Evolutionary conservation across 371 early-diverging fungal species (phyloP), one percentile per base, ranked within the genome.

Genomic region (Pancytospora philotis): DNA sequence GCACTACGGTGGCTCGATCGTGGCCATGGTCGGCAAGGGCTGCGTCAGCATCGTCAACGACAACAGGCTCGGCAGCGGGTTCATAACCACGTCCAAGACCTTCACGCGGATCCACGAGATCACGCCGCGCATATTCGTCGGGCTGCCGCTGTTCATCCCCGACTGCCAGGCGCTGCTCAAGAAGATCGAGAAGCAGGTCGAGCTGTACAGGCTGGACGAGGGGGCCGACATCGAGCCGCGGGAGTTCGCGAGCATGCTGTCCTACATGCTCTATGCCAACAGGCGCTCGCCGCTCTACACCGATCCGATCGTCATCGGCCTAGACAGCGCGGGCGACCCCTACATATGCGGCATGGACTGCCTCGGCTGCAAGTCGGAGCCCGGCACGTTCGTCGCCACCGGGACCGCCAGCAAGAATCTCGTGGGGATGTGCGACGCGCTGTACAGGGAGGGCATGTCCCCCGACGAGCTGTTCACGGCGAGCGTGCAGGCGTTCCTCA

Each of bases 11-110:
- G 82, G 80, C 36, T 89, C 92, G 69, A 83, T 96, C 63, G 88
- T 97, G 74, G 97, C 94, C 74, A 95, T 98, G 94, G 86, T 85
- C 49, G 97, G 99, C 77, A 93, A 95, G 81, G 85, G 88, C 80
- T 92, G 92, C 78, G 93, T 97, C 3, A 93, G 93, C 51, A 92
- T 98, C 72, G 94, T 93, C 1, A 85, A 89, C 34, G 99, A 98
- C 83, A 75, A 81, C 19, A 73, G 86, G 61, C 83, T 86, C 55
- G 93, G 97, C 48, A 85, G 87, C 62, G 91, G 92, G 73, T 86
- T 87, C 71, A 85, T 93, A 84, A 95, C 96, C 22, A 85, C 94
- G 19, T 85, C 87, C 57, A 90, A 86, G 52, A 86, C 92, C 66
- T 93, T 94, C 76, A 85, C 87, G 80, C 93, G 95, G 84, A 85